A percentile compares a stretch with the other conserved stretches of the same genome.
Evolutionary conservation across 1,139 yeast genomes (phyloP).

Genomic region (Nakaseomyces glabratus): DNA sequence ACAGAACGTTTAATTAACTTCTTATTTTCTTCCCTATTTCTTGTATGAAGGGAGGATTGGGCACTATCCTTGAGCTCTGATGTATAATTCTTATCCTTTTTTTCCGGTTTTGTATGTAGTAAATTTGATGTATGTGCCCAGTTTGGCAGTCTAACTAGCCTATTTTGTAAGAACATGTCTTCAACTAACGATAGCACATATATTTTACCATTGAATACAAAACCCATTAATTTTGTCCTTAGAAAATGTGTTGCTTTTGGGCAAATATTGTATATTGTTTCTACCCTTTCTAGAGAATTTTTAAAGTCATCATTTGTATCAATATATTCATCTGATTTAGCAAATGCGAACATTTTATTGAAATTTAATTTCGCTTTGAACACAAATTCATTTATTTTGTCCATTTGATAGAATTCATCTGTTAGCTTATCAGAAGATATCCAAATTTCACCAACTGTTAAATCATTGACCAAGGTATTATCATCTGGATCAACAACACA

Average conservation of each 20-base stretch:
- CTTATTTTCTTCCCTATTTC: background rate
- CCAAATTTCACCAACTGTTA: constrained; percentile 97
- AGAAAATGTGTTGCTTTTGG: constrained; percentile 43
- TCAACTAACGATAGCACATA: constrained; percentile 85
- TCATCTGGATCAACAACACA: constrained; percentile 90
- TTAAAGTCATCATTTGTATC: constrained; percentile 8
- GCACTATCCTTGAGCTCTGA: constrained; percentile 2
- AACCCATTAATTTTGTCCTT: constrained; percentile 86
- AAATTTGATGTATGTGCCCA: constrained; percentile 32
- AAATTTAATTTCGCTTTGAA: constrained; percentile 29
- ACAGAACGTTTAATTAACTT: constrained; percentile 17
- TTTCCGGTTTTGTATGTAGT: constrained; percentile 6
- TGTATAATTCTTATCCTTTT: background rate
- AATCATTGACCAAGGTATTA: constrained; percentile 76
- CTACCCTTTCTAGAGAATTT: constrained; percentile 20
- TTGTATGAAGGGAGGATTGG: background rate
- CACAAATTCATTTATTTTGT: constrained; percentile 30
- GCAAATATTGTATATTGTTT: constrained; percentile 26
- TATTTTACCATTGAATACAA: constrained; percentile 76
- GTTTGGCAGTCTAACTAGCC: constrained; percentile 41
- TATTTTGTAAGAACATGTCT: constrained; percentile 72
- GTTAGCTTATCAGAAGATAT: constrained; percentile 35
- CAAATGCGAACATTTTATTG: constrained; percentile 24
- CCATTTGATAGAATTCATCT: constrained; percentile 31
- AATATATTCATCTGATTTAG: constrained; percentile 8